These are phyloP conservation scores for Mycena albidolilacea DNA, from an alignment of 768 basidiomycete species.

Conservation along the genomic window DNA sequence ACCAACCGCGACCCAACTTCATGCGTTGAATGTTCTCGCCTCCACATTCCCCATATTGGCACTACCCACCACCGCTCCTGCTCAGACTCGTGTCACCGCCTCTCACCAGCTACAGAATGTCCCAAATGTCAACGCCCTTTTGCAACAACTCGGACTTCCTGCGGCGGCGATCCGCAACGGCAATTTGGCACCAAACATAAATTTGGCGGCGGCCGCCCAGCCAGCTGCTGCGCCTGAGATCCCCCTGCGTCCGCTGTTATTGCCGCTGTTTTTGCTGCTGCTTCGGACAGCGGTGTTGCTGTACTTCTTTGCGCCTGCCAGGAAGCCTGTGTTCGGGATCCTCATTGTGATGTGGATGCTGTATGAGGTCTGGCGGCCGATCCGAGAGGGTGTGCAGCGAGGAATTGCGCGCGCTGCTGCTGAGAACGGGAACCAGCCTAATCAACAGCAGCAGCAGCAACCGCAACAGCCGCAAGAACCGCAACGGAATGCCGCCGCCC, in stretches of 20 bases:
- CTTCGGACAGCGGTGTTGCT: conserved; percentile 78
- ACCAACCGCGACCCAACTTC: conserved; percentile 73
- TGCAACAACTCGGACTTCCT: conserved; percentile 77
- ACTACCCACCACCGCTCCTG: conserved; percentile 46
- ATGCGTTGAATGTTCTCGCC: conserved; percentile 76
- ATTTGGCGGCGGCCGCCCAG: conserved; percentile 44
- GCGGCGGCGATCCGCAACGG: conserved; percentile 62
- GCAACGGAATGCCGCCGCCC: conserved; percentile 43
- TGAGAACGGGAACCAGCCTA: conserved; percentile 41
- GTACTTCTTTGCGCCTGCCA: conserved; percentile 83
- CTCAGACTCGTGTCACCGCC: conserved; percentile 43
- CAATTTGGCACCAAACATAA: conserved; percentile 52
- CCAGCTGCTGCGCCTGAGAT: conserved; percentile 55
- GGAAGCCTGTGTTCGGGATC: conserved; percentile 79
- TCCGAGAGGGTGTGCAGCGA: conserved; percentile 63
- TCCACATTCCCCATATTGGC: conserved; percentile 68
- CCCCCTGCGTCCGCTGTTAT: conserved; percentile 75
- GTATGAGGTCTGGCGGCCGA: conserved; percentile 83
- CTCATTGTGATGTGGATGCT: conserved; percentile 78
- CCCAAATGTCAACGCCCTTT: conserved; percentile 70
- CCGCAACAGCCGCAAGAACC: conserved; percentile 42
- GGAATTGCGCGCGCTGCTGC: conserved; percentile 53
- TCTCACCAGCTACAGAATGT: conserved; percentile 59
- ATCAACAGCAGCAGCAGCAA: conserved; percentile 40
- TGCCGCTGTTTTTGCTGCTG: conserved; percentile 77